Conservation (phyloP, 257 asterid genomes). For the Solanum pennellii region DNA sequence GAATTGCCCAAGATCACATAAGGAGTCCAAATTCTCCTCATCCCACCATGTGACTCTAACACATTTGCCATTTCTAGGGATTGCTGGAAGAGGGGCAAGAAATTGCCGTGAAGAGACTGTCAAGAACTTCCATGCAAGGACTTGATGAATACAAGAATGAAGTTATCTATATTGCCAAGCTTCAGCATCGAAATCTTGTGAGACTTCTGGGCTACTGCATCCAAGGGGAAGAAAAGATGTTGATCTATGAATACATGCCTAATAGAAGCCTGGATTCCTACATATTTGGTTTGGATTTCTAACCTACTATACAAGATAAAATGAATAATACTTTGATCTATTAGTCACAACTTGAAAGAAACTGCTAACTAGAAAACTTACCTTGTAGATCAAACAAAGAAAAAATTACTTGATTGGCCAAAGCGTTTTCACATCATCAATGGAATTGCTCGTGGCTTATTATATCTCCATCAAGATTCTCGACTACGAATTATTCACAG, state of each 20-base stretch:
- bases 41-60: too few relatives aligned
- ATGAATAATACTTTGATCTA: not conserved
- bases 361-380: not conserved
- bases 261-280: not conserved
- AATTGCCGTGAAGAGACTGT: constrained; percentile 22
- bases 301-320: not conserved
- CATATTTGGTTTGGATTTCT: not conserved
- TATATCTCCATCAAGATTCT: constrained; percentile 25
- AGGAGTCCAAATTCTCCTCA: too few relatives aligned
- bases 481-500: not conserved
- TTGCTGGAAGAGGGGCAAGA: constrained; percentile 5
- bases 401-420: constrained; percentile 10
- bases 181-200: not conserved
- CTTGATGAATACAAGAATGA: not conserved
- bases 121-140: constrained; percentile 6
- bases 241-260: not conserved
- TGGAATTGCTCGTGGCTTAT: constrained; percentile 19
- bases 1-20: too few relatives aligned
- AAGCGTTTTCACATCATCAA: constrained; percentile 7
- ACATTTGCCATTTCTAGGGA: not conserved
- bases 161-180: not conserved
- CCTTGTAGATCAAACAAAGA: constrained; percentile 5
- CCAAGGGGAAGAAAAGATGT: not conserved
- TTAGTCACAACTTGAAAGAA: not conserved
- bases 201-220: not conserved